Percentiles rank a stretch among this genome's conserved stretches.
Conservation (phyloP, 2,329 filamentous ascomycete genomes). For the Orbilia javanica region DNA sequence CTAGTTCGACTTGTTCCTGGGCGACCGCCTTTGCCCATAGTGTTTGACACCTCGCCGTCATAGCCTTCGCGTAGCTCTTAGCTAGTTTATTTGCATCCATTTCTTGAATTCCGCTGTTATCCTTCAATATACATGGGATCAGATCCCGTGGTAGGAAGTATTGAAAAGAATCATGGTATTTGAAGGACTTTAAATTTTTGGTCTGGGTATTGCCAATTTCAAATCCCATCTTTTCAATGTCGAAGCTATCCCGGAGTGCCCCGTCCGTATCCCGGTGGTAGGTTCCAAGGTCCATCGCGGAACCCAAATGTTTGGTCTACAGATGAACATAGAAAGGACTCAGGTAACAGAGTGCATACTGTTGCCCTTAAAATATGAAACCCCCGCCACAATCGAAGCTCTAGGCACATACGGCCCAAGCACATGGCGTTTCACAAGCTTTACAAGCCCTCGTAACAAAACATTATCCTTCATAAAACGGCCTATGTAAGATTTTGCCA, state of each 20-base stretch:
- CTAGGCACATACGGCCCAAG: too few species aligned
- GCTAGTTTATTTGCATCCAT: not conserved
- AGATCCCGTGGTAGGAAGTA: not conserved
- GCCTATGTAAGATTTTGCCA: too few species aligned
- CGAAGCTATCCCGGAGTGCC: not conserved
- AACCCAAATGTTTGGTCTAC: too few species aligned
- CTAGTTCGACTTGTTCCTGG: not conserved
- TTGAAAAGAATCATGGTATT: not conserved
- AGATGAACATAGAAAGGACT: too few species aligned
- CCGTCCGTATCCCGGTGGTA: not conserved
- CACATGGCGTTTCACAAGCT: too few species aligned
- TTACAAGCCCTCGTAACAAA: too few species aligned
- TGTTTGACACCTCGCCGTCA: not conserved
- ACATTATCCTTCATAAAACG: too few species aligned
- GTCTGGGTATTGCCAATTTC: not conserved
- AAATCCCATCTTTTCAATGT: not conserved
- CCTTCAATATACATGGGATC: not conserved
- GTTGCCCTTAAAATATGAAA: too few species aligned
- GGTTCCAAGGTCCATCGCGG: not conserved
- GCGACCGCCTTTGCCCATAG: not conserved
- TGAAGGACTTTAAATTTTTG: not conserved
- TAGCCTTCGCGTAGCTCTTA: not conserved
- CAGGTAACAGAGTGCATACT: too few species aligned
- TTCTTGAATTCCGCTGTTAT: not conserved
- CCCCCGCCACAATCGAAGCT: too few species aligned